phyloP scores from a whole-genome alignment of 148 eudicot species.

The Selenicereus undatus region DNA sequence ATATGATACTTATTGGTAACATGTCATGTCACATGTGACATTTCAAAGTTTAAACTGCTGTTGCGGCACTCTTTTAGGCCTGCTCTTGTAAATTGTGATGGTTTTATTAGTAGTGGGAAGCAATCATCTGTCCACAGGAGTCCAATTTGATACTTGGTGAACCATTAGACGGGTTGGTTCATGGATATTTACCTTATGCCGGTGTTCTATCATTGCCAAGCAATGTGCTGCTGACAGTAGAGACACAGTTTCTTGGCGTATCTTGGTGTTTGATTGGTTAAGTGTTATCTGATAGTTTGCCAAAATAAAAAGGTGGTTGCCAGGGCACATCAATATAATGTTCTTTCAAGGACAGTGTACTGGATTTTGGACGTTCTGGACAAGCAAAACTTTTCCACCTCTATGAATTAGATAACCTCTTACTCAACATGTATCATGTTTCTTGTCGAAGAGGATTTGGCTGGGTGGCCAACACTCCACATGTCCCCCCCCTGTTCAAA shows the following conservation, averaged over 20 bases:
- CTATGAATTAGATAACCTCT: not conserved
- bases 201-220: not conserved
- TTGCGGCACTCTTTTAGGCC: not conserved
- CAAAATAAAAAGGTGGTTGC: too few relatives aligned
- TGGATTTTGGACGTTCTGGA: too few relatives aligned
- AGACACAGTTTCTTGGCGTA: not conserved
- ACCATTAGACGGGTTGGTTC: not conserved
- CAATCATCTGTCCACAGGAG: not conserved
- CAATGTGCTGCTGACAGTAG: not conserved
- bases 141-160: not conserved
- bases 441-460: too few relatives aligned
- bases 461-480: too few relatives aligned
- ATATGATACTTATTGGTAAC: not conserved
- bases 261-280: not conserved
- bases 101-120: not conserved
- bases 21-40: not conserved
- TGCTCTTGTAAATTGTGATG: not conserved
- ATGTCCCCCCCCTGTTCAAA: too few relatives aligned
- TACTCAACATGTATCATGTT: too few relatives aligned
- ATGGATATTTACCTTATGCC: not conserved
- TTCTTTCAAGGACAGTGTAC: too few relatives aligned
- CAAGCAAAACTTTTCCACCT: too few relatives aligned
- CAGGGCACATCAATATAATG: too few relatives aligned
- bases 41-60: not conserved
- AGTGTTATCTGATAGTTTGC: not conserved